Evolutionary conservation across 176 grass and related monocot genomes (phyloP).

Genomic region (Carex kokanica): DNA sequence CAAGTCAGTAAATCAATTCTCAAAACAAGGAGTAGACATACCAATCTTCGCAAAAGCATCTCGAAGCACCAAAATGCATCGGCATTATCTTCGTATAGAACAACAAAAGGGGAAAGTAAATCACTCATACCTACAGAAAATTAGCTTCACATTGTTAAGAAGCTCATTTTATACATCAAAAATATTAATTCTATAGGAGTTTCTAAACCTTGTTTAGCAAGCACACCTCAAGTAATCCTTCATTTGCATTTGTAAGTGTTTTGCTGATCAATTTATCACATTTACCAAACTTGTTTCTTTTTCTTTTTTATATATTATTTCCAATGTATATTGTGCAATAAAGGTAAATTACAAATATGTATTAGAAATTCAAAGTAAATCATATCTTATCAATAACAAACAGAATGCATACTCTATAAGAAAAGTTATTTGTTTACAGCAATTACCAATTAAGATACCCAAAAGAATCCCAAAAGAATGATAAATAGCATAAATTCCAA

Average conservation of each 20-base stretch:
- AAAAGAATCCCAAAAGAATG: not conserved
- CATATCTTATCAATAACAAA: constrained; percentile 2
- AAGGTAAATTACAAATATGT: not conserved
- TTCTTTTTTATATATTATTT: not conserved
- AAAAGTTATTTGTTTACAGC: not conserved
- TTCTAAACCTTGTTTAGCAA: not conserved
- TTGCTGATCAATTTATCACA: not conserved
- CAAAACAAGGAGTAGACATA: constrained; percentile 23
- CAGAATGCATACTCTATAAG: not conserved
- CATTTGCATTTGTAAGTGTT: not conserved
- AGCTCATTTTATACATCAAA: constrained; percentile 11
- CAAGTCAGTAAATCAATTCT: not conserved
- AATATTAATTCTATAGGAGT: not conserved
- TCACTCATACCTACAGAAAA: constrained; percentile 80
- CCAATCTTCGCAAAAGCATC: constrained; percentile 96
- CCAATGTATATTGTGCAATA: not conserved
- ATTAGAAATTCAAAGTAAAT: not conserved
- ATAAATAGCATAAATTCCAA: constrained; percentile 2
- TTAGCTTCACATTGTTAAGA: not conserved
- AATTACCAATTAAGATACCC: not conserved
- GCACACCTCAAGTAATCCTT: not conserved
- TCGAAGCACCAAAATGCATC: constrained; percentile 99
- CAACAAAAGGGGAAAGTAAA: constrained; percentile 97
- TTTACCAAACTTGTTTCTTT: not conserved
- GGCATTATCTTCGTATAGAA: constrained; percentile 90